These are phyloP conservation scores for Euphrasia confusa DNA, from an alignment of 257 asterid genomes.

Conservation along the genomic window DNA sequence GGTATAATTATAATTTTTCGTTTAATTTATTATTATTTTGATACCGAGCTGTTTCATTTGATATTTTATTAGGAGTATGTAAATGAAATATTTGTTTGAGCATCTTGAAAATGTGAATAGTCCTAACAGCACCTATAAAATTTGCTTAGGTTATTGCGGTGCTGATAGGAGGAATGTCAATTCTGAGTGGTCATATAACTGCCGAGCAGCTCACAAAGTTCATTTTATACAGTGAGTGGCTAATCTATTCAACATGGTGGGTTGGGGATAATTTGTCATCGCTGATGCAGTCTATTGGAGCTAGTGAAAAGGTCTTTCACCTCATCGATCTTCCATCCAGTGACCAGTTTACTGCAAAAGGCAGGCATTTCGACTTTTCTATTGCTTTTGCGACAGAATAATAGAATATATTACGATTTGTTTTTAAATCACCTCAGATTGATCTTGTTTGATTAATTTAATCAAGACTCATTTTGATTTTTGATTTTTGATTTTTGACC, in stretches of 20 bases:
- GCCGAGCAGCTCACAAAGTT: constrained; percentile 97
- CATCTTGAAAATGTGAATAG: constrained; percentile 10
- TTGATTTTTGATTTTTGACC: not conserved
- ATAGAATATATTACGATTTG: not conserved
- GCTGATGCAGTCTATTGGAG: constrained; percentile 93
- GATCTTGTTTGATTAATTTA: not conserved
- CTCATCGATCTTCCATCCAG: constrained; percentile 71
- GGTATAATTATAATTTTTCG: not conserved
- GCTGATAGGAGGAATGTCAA: constrained; percentile 89
- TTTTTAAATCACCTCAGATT: not conserved
- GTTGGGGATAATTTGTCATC: constrained; percentile 87
- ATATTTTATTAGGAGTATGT: constrained; percentile 14
- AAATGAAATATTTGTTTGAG: constrained; percentile 11
- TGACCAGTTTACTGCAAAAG: constrained; percentile 66
- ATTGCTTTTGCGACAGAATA: not conserved
- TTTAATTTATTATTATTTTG: not conserved
- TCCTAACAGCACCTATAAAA: constrained; percentile 15
- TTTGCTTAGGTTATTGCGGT: constrained; percentile 81
- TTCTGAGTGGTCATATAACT: constrained; percentile 81
- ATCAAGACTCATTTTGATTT: not conserved
- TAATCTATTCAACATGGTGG: constrained; percentile 97
- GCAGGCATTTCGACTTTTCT: constrained; percentile 31
- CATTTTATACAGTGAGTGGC: constrained; percentile 96
- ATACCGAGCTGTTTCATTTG: not conserved
- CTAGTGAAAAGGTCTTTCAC: constrained; percentile 94